Evolutionary conservation across 306 rosid genomes (phyloP).

Genomic region (Oxytropis ochrocephala): DNA sequence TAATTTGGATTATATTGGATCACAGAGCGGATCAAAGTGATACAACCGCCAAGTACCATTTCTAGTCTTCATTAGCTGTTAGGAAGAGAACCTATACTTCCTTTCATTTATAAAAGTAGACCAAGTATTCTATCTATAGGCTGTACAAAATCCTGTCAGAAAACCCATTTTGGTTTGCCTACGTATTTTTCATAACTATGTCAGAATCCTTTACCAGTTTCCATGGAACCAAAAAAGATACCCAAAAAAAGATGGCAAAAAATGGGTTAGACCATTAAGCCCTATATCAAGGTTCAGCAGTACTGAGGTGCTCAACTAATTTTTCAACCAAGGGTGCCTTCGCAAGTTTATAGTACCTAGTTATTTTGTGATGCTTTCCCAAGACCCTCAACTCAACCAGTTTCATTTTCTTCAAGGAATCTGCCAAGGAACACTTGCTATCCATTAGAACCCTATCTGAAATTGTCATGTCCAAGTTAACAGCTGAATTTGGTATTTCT

Average conservation of each 20-base stretch:
- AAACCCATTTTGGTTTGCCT: slow-evolving; percentile 23
- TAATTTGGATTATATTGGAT: not conserved
- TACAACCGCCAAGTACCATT: not conserved
- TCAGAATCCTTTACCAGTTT: slow-evolving; percentile 22
- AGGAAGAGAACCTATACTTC: slow-evolving; percentile 28
- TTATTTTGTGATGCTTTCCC: slow-evolving; percentile 31
- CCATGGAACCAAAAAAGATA: not conserved
- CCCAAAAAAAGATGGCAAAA: slow-evolving; percentile 9
- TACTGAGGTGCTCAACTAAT: slow-evolving; percentile 7
- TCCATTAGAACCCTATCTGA: slow-evolving; percentile 7
- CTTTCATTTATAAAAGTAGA: slow-evolving; percentile 28
- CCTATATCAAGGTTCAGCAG: slow-evolving; percentile 17
- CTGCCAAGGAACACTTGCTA: not conserved
- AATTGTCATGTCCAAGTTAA: slow-evolving; percentile 11
- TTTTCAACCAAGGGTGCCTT: slow-evolving; percentile 29
- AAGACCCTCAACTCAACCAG: slow-evolving; percentile 24
- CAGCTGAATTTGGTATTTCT: slow-evolving; percentile 17
- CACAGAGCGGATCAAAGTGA: not conserved
- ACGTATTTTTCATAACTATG: slow-evolving; percentile 21
- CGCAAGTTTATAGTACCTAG: slow-evolving; percentile 9
- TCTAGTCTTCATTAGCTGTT: not conserved
- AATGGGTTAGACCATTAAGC: slow-evolving; percentile 12
- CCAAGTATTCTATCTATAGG: slow-evolving; percentile 25
- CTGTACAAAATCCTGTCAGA: slow-evolving; percentile 30
- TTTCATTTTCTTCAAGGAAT: slow-evolving; percentile 19